These are phyloP conservation scores for Pisolithus sp. DNA, from an alignment of 768 basidiomycete species.

Conservation along the genomic window DNA sequence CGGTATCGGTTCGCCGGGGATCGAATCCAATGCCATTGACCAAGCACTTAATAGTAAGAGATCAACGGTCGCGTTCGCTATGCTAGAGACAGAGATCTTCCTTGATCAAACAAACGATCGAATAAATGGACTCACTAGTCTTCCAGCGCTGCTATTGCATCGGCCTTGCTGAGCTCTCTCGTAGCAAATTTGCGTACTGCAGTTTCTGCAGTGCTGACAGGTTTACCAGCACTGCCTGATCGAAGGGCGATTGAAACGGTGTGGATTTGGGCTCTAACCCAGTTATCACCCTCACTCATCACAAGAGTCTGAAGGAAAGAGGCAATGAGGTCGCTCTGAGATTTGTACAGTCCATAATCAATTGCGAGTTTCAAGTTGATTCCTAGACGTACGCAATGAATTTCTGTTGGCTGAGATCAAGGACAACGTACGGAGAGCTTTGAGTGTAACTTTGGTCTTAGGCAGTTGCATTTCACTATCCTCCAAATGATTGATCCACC, in stretches of 20 bases:
- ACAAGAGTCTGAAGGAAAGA: constrained; percentile 92
- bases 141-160: constrained; percentile 73
- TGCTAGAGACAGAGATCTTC: constrained; percentile 33
- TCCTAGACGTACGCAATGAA: constrained; percentile 53
- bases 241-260: constrained; percentile 66
- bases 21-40: constrained; percentile 52
- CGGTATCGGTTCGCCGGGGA: constrained; percentile 65
- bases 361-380: constrained; percentile 89
- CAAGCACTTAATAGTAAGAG: constrained; percentile 78
- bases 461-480: constrained; percentile 68
- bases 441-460: constrained; percentile 66
- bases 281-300: constrained; percentile 94
- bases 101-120: neutral
- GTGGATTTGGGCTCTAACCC: constrained; percentile 69
- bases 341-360: constrained; percentile 75
- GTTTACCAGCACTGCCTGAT: constrained; percentile 59
- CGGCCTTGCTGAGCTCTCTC: constrained; percentile 73
- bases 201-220: constrained; percentile 66
- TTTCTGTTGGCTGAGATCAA: constrained; percentile 72
- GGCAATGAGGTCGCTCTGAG: constrained; percentile 79
- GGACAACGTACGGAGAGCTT: constrained; percentile 65
- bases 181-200: constrained; percentile 86
- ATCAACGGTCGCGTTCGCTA: constrained; percentile 87
- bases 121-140: constrained; percentile 69
- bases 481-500: constrained; percentile 84